Percentiles rank a stretch among this genome's conserved stretches.
Conservation (phyloP, 768 basidiomycete genomes). For the Boletellus emodensis region DNA sequence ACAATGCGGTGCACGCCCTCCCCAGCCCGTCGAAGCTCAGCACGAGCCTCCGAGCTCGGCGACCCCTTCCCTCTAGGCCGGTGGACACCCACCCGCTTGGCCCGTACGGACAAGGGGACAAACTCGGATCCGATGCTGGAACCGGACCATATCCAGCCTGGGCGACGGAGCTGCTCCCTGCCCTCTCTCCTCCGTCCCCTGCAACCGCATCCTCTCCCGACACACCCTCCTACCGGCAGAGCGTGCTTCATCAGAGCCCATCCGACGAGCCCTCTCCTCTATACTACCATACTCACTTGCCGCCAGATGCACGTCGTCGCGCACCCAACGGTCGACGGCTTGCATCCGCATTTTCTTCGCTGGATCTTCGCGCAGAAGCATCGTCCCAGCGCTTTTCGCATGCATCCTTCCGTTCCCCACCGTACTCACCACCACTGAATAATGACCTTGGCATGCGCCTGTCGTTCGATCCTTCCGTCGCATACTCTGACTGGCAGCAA, state of each 20-base stretch:
- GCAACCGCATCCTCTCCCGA: constrained; percentile 33
- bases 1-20: not conserved
- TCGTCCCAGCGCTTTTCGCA: constrained; percentile 21
- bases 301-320: constrained; percentile 19
- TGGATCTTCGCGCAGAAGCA: constrained; percentile 9
- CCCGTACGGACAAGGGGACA: not conserved
- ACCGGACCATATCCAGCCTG: constrained; percentile 2
- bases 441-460: constrained; percentile 15
- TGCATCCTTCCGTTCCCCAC: not conserved
- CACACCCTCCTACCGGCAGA: constrained; percentile 35
- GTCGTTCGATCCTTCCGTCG: constrained; percentile 45
- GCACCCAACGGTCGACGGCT: constrained; percentile 6
- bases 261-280: constrained; percentile 20
- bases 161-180: constrained; percentile 16
- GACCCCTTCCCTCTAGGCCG: constrained; percentile 29
- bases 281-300: constrained; percentile 21
- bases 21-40: constrained; percentile 2
- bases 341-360: not conserved
- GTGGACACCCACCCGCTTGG: not conserved
- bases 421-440: constrained; percentile 3
- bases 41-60: constrained; percentile 4
- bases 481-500: constrained; percentile 36
- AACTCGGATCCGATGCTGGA: constrained; percentile 1
- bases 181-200: constrained; percentile 5
- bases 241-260: constrained; percentile 14